Percentiles rank a stretch among this genome's conserved stretches.
These are phyloP conservation scores for Pachysandra terminalis DNA, from an alignment of 164 flowering plant species.

Conservation along the genomic window DNA sequence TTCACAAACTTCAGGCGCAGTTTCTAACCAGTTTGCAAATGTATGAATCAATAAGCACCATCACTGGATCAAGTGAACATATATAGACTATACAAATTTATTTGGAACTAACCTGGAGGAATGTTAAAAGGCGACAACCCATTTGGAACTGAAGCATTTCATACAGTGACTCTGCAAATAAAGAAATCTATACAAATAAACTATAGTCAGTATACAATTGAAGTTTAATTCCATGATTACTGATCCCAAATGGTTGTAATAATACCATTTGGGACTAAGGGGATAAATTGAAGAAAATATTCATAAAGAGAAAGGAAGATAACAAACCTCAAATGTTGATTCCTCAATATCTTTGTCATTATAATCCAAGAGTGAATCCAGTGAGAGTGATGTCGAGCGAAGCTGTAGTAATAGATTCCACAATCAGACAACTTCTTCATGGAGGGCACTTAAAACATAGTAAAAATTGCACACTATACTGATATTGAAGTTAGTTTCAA, in stretches of 20 bases:
- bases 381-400: conserved; percentile 74
- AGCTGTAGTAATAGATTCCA: conserved; percentile 41
- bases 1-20: conserved; percentile 51
- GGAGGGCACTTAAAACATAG: neutral
- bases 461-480: neutral
- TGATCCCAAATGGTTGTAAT: neutral
- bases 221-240: too few species aligned
- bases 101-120: conserved; percentile 69
- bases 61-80: neutral
- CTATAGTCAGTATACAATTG: neutral
- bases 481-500: conserved; percentile 7
- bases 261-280: neutral
- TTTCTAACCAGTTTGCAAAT: conserved; percentile 39
- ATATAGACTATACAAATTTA: neutral
- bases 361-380: conserved; percentile 94
- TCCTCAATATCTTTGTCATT: conserved; percentile 88
- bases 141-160: conserved; percentile 98
- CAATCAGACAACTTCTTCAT: conserved; percentile 2
- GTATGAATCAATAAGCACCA: conserved; percentile 3
- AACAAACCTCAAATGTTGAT: conserved; percentile 83
- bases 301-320: neutral
- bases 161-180: conserved; percentile 83
- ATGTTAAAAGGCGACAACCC: conserved; percentile 71
- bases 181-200: conserved; percentile 56
- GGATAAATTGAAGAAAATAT: neutral